Evolutionary conservation across 78 protist species (phyloP).

Genomic region (Protostelium mycophagum): DNA sequence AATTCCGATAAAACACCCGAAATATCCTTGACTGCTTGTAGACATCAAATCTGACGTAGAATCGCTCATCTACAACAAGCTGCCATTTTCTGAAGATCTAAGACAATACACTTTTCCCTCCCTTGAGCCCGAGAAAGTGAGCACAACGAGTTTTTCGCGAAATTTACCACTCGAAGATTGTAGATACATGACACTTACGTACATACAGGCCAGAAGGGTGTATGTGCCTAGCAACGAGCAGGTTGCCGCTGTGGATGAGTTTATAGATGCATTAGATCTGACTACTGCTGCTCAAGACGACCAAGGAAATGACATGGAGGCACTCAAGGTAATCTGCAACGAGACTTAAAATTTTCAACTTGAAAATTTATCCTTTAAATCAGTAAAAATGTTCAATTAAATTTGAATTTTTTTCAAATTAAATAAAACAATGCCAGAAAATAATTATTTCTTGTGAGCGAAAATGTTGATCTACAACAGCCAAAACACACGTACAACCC

Average conservation of each 20-base stretch:
- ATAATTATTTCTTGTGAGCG: neutral
- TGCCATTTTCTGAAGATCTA: conserved; percentile 61
- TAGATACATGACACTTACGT: conserved; percentile 19
- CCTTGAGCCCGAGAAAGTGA: neutral
- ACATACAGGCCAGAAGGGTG: conserved; percentile 13
- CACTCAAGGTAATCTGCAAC: conserved; percentile 15
- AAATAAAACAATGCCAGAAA: too few relatives aligned
- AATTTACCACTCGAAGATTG: too few relatives aligned
- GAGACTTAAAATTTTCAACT: too few relatives aligned
- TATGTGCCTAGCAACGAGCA: conserved; percentile 19
- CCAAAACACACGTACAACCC: conserved; percentile 66
- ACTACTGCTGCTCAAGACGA: conserved; percentile 46
- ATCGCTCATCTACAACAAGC: conserved; percentile 11
- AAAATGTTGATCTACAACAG: conserved; percentile 10
- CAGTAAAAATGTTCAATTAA: too few relatives aligned
- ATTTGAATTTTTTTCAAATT: too few relatives aligned
- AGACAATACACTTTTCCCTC: conserved; percentile 47
- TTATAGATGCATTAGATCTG: conserved; percentile 54
- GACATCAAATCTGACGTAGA: conserved; percentile 35
- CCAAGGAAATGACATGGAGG: conserved; percentile 18
- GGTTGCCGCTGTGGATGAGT: conserved; percentile 23
- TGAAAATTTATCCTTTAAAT: too few relatives aligned
- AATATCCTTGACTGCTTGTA: too few relatives aligned
- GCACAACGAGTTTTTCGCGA: too few relatives aligned
- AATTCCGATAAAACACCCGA: too few relatives aligned